Evolutionary conservation across 2,329 filamentous ascomycete genomes (phyloP).

Genomic region (Fusarium oxysporum): DNA sequence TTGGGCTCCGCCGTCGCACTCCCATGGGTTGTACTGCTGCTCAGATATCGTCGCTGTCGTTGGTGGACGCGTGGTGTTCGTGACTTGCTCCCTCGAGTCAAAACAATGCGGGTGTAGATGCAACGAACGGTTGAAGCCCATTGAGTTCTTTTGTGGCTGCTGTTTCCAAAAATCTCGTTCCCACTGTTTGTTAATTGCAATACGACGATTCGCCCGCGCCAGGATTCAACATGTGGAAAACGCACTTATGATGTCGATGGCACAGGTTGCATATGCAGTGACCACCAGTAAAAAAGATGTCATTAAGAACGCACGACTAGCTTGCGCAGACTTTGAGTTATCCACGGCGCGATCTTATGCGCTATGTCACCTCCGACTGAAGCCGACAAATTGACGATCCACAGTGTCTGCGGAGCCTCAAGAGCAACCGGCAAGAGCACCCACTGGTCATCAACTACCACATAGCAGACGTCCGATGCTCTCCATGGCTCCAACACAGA

Average conservation of each 20-base stretch:
- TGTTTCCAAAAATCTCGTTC: background rate
- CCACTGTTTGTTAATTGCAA: background rate
- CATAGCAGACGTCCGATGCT: background rate
- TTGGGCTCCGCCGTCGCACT: background rate
- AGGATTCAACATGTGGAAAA: background rate
- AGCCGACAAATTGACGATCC: background rate
- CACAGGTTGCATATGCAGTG: background rate
- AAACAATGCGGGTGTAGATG: background rate
- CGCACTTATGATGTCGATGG: background rate
- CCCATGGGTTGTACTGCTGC: background rate
- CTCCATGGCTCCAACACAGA: background rate
- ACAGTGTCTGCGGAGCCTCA: background rate
- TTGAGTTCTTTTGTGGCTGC: background rate
- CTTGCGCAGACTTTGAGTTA: background rate
- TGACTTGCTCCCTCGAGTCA: background rate
- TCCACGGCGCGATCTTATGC: background rate
- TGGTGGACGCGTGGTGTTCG: background rate
- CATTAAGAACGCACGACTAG: background rate
- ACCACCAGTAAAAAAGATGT: background rate
- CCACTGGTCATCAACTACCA: background rate
- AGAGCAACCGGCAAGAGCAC: background rate
- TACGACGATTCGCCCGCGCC: background rate
- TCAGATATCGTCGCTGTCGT: background rate
- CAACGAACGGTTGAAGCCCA: background rate
- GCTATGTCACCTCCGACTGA: background rate